Evolutionary conservation across 176 grass and related monocot species (phyloP), one percentile per base, ranked within the genome.

Genomic region (Luzula sylvatica): DNA sequence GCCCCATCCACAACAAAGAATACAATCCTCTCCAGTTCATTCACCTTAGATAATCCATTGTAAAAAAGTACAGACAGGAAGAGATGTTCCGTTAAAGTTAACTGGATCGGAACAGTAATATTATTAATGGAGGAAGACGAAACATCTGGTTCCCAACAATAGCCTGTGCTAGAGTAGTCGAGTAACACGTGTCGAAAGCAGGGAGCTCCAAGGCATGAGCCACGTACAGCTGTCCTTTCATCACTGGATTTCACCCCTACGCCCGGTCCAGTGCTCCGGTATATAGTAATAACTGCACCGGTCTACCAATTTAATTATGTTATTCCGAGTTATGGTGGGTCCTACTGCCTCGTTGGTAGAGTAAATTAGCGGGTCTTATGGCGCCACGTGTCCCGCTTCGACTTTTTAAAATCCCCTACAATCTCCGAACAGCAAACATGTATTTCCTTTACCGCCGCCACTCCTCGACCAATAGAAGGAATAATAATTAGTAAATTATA

Each of bases 191-290:
- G 79, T 88, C 75, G 61, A 0, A 0, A 11, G 3, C 1, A 5
- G 26, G 17, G 44, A 55, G 61, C 48, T 20, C 42, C 61, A 4
- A 32, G 52, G 40, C 71, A 62, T 58, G 66, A 61, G 75, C 70
- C 22, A 9, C 4, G 30, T 40, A 46, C 44, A 24, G 82, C 55
- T 80, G 71, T 59, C 67, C 38, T 58, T 18, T 42, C 19, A 40
- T 30, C 23, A 20, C n/a, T 5, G 24, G 24, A 17, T 13, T 20
- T 23, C 19, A 23, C 19, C 18, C 9, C 30, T 35, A 35, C 0
- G 5, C 30, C 30, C 30, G 30, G 30, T 35, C 30, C 30, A 7
- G 30, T 35, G 9, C 1, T n/a, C 30, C 30, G 30, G 30, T n/a
- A n/a, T n/a, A n/a, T n/a, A n/a, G n/a, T n/a, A n/a, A n/a, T n/a